Percentiles rank a stretch among this genome's conserved stretches.
phyloP scores from a whole-genome alignment of 129 eudicot species.

The Pseudognaphalium luteoalbum region DNA sequence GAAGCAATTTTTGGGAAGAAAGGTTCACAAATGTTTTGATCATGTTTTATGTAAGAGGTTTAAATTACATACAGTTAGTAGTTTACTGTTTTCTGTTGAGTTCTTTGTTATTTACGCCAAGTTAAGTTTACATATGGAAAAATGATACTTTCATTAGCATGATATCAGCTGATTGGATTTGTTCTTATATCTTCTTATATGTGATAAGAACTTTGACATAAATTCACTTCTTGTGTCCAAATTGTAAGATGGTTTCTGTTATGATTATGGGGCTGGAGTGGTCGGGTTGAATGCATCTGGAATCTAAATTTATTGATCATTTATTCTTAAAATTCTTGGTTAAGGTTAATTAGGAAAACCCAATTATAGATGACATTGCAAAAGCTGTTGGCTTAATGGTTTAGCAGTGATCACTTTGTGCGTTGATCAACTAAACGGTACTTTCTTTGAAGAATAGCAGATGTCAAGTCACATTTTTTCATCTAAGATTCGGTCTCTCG shows the following conservation, averaged over 20 bases:
- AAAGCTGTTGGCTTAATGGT: too few relatives aligned
- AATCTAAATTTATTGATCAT: background rate
- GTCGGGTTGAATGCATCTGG: background rate
- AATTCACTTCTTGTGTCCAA: background rate
- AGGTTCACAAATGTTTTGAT: conserved; percentile 33
- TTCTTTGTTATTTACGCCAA: background rate
- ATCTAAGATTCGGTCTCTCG: background rate
- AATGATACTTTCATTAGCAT: conserved; percentile 1
- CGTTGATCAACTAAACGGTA: background rate
- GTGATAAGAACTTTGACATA: background rate
- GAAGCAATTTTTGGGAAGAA: conserved; percentile 86
- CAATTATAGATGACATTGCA: too few relatives aligned
- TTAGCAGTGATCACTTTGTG: background rate
- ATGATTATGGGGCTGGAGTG: background rate
- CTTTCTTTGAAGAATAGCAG: background rate
- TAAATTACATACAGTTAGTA: background rate
- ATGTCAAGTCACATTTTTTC: background rate
- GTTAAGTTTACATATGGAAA: background rate
- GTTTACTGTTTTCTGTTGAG: background rate
- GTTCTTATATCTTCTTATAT: background rate
- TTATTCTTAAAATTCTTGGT: background rate
- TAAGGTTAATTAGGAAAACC: background rate
- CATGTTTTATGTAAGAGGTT: background rate
- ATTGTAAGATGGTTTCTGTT: background rate
- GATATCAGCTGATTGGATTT: background rate